Evolutionary conservation across 2,329 filamentous ascomycete genomes (phyloP).

Genomic region (Aspergillus ochraceoroseus): DNA sequence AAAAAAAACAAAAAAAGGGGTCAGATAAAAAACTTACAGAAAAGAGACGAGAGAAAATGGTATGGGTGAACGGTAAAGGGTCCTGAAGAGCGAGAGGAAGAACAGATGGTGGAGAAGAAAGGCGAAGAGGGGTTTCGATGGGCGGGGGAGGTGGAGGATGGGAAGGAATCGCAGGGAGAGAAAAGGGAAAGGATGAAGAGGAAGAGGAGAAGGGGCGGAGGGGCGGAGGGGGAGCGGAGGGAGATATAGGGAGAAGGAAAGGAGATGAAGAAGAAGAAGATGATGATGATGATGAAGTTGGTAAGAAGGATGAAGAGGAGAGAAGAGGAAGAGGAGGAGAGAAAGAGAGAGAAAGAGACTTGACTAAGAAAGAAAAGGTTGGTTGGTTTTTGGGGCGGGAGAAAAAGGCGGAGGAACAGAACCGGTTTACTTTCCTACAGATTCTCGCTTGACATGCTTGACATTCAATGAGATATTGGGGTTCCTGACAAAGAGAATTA

Average conservation of each 20-base stretch:
- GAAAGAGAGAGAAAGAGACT: constrained; percentile 20
- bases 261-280: constrained; percentile 17
- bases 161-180: constrained; percentile 23
- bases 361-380: constrained; percentile 19
- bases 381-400: constrained; percentile 9
- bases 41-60: no score
- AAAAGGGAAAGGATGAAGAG: constrained; percentile 13
- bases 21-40: no score
- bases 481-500: no score
- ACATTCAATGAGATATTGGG: no score
- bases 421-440: background rate
- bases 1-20: no score
- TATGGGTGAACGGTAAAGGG: no score
- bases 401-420: constrained; percentile 10
- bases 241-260: constrained; percentile 23
- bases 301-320: constrained; percentile 21
- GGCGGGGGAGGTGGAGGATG: constrained; percentile 29
- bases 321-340: constrained; percentile 23
- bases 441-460: no score
- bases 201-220: constrained; percentile 18
- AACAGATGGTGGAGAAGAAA: constrained; percentile 12
- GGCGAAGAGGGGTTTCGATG: constrained; percentile 28
- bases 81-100: no score
- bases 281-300: constrained; percentile 19
- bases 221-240: no score